Evolutionary conservation across 2,329 filamentous ascomycete genomes (phyloP), one percentile per base, ranked within the genome.

Genomic region (Aspergillus arachidicola): DNA sequence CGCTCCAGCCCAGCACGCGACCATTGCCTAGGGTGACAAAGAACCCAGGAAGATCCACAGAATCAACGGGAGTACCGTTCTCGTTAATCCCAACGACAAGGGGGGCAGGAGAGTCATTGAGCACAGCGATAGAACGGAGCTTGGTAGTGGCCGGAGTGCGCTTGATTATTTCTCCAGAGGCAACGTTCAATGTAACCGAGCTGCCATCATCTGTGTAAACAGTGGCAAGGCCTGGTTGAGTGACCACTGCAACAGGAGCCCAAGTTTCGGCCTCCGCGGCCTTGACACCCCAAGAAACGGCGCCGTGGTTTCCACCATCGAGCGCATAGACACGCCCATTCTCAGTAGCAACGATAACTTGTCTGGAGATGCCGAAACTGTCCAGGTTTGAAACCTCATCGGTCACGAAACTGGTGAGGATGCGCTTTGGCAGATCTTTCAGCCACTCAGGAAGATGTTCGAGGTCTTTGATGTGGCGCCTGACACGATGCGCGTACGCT

Each of bases 401-500:
- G 7, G 79, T 69, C 10, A 89, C 73, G 19, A 92, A 81, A 67
- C 87, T 89, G 64, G 85, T 85, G 3, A 93, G 72, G 16, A 97
- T 79, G 28, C 89, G 87, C 50, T 83, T 79, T 5, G 93, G 93
- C 11, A 97, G 82, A 19, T 83, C 83, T 65, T 87, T 84, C 3
- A 96, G 78, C 79, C 90, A 96, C 0, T 83, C 85, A 0, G 94
- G 94, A 4, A 98, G 83, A 63, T 77, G 61, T 69, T 91, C 83
- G 45, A 97, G 83, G 68, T 97, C 95, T 53, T 87, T 83, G 16
- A 93, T 71, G 74, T 99, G 95, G 53, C 95, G 91, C 66, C 86
- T 90, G 16, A 97, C 84, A 16, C 95, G 90, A 78, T 97, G 93
- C 32, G 94, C 80, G 73, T 97, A 99, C n/a, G 95, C 95, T 12